Evolutionary conservation across 1,284 basidiomycete genomes (phyloP).

Genomic region (Dichomitus squalens): DNA sequence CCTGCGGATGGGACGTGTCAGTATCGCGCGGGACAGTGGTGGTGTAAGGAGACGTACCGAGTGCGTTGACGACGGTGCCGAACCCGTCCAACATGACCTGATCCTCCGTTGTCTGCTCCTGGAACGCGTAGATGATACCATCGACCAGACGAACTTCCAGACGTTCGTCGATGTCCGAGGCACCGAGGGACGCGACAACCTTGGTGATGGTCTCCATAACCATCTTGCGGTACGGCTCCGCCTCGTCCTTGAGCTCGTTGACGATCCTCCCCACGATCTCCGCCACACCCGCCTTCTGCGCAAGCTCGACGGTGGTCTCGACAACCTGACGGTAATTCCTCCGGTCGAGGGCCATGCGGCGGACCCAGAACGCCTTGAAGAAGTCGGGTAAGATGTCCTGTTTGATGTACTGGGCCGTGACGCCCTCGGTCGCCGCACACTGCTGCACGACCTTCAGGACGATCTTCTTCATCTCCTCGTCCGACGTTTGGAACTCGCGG

Average conservation of each 20-base stretch:
- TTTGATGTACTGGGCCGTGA: slow-evolving; percentile 91
- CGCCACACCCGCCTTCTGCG: slow-evolving; percentile 94
- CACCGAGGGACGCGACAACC: slow-evolving; percentile 90
- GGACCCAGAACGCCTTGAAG: slow-evolving; percentile 99
- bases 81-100: slow-evolving; percentile 99
- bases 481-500: slow-evolving; percentile 98
- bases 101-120: slow-evolving; percentile 98
- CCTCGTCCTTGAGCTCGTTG: slow-evolving; percentile 96
- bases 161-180: slow-evolving; percentile 95
- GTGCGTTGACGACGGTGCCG: slow-evolving; percentile 94
- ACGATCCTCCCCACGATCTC: slow-evolving; percentile 96
- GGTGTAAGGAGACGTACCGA: slow-evolving; percentile 45
- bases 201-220: slow-evolving; percentile 99
- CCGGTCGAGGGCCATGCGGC: slow-evolving; percentile 95
- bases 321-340: slow-evolving; percentile 98
- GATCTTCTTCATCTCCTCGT: slow-evolving; percentile 99
- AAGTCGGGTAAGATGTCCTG: slow-evolving; percentile 99
- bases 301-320: slow-evolving; percentile 97
- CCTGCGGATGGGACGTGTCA: slow-evolving; percentile 42
- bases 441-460: slow-evolving; percentile 99
- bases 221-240: slow-evolving; percentile 99
- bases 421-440: slow-evolving; percentile 97
- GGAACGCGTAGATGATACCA: slow-evolving; percentile 99
- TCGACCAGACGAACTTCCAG: slow-evolving; percentile 95
- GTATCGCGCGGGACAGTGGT: not conserved